phyloP scores from a whole-genome alignment of 2,329 filamentous ascomycete species.

The Colletotrichum sp. region DNA sequence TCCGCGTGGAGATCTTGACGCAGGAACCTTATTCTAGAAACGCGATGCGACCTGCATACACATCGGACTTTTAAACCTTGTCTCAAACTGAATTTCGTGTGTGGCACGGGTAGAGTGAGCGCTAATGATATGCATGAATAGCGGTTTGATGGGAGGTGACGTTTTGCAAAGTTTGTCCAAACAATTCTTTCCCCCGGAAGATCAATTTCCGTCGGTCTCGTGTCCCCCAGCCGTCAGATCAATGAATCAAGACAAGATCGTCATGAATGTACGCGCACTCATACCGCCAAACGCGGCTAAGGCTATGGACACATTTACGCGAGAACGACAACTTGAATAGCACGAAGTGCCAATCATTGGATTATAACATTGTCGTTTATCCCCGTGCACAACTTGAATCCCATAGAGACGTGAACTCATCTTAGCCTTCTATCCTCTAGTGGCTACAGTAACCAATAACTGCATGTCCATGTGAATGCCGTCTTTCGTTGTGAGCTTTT shows the following conservation, averaged over 20 bases:
- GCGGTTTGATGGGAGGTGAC: background rate
- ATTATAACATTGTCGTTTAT: background rate
- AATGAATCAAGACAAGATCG: background rate
- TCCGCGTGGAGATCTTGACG: background rate
- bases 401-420: background rate
- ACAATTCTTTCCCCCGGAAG: background rate
- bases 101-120: background rate
- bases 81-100: background rate
- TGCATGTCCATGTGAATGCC: constrained; percentile 4
- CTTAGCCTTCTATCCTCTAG: background rate
- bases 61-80: background rate
- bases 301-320: background rate
- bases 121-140: background rate
- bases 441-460: background rate
- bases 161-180: background rate
- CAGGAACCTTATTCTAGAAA: background rate
- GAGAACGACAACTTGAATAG: background rate
- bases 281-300: background rate
- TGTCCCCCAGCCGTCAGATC: background rate
- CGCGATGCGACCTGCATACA: background rate
- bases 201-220: background rate
- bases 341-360: background rate
- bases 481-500: background rate
- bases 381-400: background rate
- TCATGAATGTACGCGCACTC: background rate